These are phyloP conservation scores for Fonsecaea erecta DNA, from an alignment of 2,329 filamentous ascomycete species.

Conservation along the genomic window DNA sequence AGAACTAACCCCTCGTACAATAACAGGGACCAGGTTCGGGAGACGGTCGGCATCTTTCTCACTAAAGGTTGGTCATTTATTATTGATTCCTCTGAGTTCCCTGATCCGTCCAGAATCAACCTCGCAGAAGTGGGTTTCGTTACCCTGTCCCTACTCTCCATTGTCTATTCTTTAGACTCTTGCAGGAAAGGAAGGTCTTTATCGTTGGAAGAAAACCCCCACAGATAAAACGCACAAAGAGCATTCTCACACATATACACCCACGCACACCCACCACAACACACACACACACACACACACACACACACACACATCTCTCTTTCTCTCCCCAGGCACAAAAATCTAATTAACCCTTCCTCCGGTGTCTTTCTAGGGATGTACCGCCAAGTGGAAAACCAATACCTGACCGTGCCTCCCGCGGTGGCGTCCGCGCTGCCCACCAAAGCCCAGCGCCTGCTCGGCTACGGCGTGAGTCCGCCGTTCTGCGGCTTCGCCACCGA, in stretches of 20 bases:
- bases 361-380: conserved; percentile 15
- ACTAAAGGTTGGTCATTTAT: conserved; percentile 11
- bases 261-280: no score
- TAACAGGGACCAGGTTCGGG: conserved; percentile 21
- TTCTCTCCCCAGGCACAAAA: not conserved
- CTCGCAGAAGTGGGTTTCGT: no score
- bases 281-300: no score
- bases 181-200: no score
- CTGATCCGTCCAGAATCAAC: no score
- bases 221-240: no score
- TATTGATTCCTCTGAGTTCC: no score
- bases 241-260: no score
- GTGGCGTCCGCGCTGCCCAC: conserved; percentile 30
- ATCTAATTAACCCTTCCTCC: no score
- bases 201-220: no score
- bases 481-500: conserved; percentile 44
- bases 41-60: conserved; percentile 29
- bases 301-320: not conserved
- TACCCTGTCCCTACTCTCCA: no score
- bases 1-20: not conserved
- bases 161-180: no score
- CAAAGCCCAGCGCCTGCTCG: conserved; percentile 36
- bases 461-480: conserved; percentile 41
- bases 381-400: conserved; percentile 40
- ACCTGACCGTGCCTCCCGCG: conserved; percentile 36